These are phyloP conservation scores for Rosa multiflora DNA, from an alignment of 306 rosid species.

Conservation along the genomic window DNA sequence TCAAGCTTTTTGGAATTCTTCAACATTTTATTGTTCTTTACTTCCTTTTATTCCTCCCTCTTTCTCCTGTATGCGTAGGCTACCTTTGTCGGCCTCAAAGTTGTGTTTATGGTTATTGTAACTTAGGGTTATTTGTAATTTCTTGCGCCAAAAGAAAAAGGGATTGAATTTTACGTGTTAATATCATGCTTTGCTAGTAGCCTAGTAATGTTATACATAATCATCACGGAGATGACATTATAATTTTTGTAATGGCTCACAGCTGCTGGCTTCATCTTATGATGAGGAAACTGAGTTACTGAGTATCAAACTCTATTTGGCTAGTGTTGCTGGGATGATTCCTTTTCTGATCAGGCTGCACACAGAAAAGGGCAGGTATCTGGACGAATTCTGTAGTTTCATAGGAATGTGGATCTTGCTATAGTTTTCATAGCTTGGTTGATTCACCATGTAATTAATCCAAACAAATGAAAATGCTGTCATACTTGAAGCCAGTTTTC, in stretches of 20 bases:
- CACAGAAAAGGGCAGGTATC: not conserved
- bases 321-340: not conserved
- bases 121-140: too few species aligned
- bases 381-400: not conserved
- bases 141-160: too few species aligned
- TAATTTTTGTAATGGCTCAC: not conserved
- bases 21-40: too few species aligned
- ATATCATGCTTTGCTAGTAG: too few species aligned
- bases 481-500: not conserved
- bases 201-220: too few species aligned
- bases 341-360: not conserved
- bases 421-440: not conserved
- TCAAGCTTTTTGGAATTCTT: too few species aligned
- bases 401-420: not conserved
- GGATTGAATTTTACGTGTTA: too few species aligned
- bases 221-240: too few species aligned
- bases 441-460: not conserved
- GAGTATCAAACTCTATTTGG: not conserved
- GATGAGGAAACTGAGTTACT: not conserved
- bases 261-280: not conserved
- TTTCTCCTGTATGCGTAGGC: too few species aligned
- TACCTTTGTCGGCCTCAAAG: too few species aligned
- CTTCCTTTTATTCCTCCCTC: too few species aligned
- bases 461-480: not conserved
- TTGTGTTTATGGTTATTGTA: too few species aligned